Conservation (phyloP, 805 yeast species). For the Pichia nakasei region DNA sequence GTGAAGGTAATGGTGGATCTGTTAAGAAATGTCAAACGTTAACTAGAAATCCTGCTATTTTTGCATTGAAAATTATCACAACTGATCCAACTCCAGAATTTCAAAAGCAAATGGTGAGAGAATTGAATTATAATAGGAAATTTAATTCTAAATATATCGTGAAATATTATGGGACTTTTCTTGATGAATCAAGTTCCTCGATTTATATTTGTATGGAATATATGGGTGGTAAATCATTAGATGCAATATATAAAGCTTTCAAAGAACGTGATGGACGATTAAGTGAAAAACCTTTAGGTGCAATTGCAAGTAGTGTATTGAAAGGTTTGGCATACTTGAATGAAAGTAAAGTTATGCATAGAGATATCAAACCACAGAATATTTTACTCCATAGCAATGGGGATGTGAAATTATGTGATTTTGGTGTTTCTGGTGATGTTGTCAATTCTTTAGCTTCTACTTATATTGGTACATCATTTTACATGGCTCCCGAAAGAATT, state of each 20-base stretch:
- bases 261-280: slow-evolving; percentile 71
- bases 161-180: slow-evolving; percentile 85
- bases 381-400: slow-evolving; percentile 70
- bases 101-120: slow-evolving; percentile 85
- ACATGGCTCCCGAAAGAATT: slow-evolving; percentile 98
- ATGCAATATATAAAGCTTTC: slow-evolving; percentile 79
- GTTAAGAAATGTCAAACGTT: slow-evolving; percentile 70
- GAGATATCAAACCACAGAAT: slow-evolving; percentile 95
- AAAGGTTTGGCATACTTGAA: slow-evolving; percentile 83
- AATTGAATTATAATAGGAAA: slow-evolving; percentile 76
- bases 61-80: slow-evolving; percentile 74
- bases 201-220: slow-evolving; percentile 95
- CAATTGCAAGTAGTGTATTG: slow-evolving; percentile 78
- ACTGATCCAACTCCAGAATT: slow-evolving; percentile 77
- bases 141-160: slow-evolving; percentile 83
- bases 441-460: slow-evolving; percentile 93
- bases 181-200: slow-evolving; percentile 65
- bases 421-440: slow-evolving; percentile 96
- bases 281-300: slow-evolving; percentile 88
- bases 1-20: slow-evolving; percentile 93
- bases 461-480: slow-evolving; percentile 93
- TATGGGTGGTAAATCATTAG: slow-evolving; percentile 89
- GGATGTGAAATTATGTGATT: slow-evolving; percentile 87
- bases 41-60: slow-evolving; percentile 46
- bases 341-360: slow-evolving; percentile 78